Evolutionary conservation across 2,329 filamentous ascomycete species (phyloP).

Genomic region (Aspergillus ruber): DNA sequence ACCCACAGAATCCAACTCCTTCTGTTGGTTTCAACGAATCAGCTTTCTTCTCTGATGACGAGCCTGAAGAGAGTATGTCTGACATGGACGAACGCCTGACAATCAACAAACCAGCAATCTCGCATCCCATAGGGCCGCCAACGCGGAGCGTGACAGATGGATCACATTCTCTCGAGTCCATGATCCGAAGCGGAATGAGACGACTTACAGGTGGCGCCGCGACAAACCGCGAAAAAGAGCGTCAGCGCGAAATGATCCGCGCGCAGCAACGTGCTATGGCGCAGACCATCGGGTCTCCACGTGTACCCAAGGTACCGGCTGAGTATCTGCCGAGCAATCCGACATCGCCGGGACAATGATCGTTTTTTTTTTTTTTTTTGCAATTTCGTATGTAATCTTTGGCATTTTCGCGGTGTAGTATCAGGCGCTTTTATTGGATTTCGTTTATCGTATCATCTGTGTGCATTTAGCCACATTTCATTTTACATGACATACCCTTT

Average conservation of each 20-base stretch:
- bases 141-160: constrained; percentile 33
- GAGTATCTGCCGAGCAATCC: constrained; percentile 40
- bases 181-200: constrained; percentile 42
- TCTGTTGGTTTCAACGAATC: constrained; percentile 41
- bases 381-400: neutral
- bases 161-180: constrained; percentile 39
- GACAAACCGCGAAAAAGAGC: constrained; percentile 37
- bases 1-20: constrained; percentile 50
- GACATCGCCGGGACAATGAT: constrained; percentile 24
- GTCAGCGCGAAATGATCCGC: constrained; percentile 38
- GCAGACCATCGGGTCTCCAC: constrained; percentile 34
- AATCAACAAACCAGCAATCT: constrained; percentile 17
- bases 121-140: constrained; percentile 12
- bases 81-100: constrained; percentile 66
- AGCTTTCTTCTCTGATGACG: constrained; percentile 69
- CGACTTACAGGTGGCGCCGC: constrained; percentile 41
- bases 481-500: neutral
- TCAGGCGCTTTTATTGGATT: neutral
- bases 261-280: constrained; percentile 37
- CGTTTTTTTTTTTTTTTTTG: neutral
- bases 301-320: constrained; percentile 43
- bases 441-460: neutral
- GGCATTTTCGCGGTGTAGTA: neutral
- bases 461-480: neutral
- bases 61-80: constrained; percentile 69